Evolutionary conservation across 2,329 filamentous ascomycete species (phyloP).

Genomic region (Colletotrichum salicis): DNA sequence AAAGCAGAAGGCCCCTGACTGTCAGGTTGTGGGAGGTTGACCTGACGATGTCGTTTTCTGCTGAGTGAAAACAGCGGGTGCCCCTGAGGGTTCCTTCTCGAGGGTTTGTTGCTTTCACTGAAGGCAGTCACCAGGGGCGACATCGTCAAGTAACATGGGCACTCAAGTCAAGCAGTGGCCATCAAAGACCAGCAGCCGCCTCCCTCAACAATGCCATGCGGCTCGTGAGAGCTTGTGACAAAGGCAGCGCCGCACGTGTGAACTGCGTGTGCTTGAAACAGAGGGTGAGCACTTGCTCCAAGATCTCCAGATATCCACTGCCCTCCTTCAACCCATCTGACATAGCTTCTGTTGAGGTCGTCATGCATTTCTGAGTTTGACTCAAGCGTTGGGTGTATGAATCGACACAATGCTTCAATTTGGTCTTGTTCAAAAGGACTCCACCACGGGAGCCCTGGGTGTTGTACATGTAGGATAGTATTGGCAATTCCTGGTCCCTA

Average conservation of each 20-base stretch:
- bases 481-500: not conserved
- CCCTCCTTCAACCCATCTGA: not conserved
- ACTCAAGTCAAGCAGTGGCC: not conserved
- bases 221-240: slow-evolving; percentile 7
- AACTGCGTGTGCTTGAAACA: not conserved
- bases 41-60: slow-evolving; percentile 5
- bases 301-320: not conserved
- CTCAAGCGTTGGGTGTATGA: not conserved
- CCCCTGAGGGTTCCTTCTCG: slow-evolving; percentile 19
- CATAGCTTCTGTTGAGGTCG: not conserved
- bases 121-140: slow-evolving; percentile 16
- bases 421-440: not conserved
- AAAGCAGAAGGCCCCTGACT: slow-evolving; percentile 4
- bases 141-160: slow-evolving; percentile 1
- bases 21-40: slow-evolving; percentile 2
- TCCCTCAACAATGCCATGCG: slow-evolving; percentile 6
- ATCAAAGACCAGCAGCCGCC: slow-evolving; percentile 19
- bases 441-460: not conserved
- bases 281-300: not conserved
- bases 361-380: not conserved
- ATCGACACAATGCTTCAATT: not conserved
- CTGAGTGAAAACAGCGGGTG: slow-evolving; percentile 9
- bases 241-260: slow-evolving; percentile 2
- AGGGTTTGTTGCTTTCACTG: not conserved
- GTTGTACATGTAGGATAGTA: not conserved